A percentile compares a stretch with the other conserved stretches of the same genome.
These are phyloP conservation scores for Curvularia lunata DNA, from an alignment of 2,329 filamentous ascomycete species.

Conservation along the genomic window DNA sequence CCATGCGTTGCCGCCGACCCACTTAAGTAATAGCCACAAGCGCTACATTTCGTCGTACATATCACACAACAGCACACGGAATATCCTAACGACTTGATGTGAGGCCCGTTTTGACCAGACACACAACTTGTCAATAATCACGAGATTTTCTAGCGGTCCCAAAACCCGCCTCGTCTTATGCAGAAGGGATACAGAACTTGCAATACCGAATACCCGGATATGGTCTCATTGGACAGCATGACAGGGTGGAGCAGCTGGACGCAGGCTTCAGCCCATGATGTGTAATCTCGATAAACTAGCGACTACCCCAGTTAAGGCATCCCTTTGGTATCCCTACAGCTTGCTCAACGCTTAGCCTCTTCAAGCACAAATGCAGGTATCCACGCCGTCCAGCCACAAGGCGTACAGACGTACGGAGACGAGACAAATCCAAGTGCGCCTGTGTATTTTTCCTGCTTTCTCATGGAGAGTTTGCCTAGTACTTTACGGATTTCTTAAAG, in stretches of 20 bases:
- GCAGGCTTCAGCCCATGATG: neutral
- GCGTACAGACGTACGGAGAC: neutral
- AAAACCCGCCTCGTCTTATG: neutral
- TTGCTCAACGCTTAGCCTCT: slow-evolving; percentile 1
- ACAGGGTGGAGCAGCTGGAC: neutral
- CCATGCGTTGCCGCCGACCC: neutral
- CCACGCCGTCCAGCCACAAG: neutral
- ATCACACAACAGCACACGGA: slow-evolving; percentile 5
- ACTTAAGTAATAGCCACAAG: neutral
- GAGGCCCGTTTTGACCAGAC: neutral
- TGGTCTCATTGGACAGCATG: slow-evolving; percentile 2
- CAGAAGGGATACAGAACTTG: slow-evolving; percentile 6
- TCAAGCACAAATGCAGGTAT: neutral
- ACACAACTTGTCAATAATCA: slow-evolving; percentile 11
- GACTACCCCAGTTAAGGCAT: neutral
- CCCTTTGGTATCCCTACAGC: neutral
- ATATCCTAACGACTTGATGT: slow-evolving; percentile 3
- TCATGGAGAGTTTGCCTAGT: neutral
- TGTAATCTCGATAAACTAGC: slow-evolving; percentile 5
- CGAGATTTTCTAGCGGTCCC: slow-evolving; percentile 11
- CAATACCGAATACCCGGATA: slow-evolving; percentile 5
- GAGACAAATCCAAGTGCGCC: neutral
- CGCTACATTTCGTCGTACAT: slow-evolving; percentile 6
- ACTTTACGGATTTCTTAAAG: neutral
- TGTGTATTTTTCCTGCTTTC: neutral